phyloP scores from a whole-genome alignment of 2,329 filamentous ascomycete species.

The Rhynchosporium graminicola region DNA sequence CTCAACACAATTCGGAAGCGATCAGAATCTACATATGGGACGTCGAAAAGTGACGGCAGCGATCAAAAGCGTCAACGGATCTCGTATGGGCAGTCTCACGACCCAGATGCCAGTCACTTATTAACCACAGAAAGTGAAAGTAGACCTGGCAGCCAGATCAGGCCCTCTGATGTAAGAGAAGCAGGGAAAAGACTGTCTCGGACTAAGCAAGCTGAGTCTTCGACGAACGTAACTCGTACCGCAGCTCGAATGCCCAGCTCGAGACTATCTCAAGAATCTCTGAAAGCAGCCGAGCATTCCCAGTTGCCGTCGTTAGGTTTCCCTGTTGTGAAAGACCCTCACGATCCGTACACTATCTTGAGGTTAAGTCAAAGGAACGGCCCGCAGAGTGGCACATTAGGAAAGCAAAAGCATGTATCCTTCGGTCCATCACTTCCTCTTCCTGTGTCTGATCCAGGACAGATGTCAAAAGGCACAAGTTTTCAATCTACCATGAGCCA shows the following conservation, averaged over 20 bases:
- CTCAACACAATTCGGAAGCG: constrained; percentile 1
- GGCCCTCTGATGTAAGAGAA: neutral
- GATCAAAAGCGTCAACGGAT: constrained; percentile 5
- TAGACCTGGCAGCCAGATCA: neutral
- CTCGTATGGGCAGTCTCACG: neutral
- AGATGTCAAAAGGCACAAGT: neutral
- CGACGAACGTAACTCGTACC: constrained; percentile 9
- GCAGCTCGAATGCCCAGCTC: constrained; percentile 30
- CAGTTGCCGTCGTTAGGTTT: constrained; percentile 59
- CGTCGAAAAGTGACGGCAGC: neutral
- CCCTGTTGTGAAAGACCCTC: constrained; percentile 74
- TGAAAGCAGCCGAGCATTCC: constrained; percentile 39
- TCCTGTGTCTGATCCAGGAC: constrained; percentile 6
- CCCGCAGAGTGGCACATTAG: constrained; percentile 50
- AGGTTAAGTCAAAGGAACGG: constrained; percentile 67
- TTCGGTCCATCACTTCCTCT: constrained; percentile 37
- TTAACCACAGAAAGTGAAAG: too few species aligned
- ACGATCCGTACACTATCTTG: constrained; percentile 61
- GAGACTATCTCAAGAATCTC: constrained; percentile 43
- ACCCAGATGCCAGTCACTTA: too few species aligned
- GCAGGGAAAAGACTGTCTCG: neutral
- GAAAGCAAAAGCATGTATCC: constrained; percentile 45
- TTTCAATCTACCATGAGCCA: neutral
- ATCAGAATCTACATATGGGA: neutral
- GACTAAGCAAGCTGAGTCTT: neutral